Base-by-base conservation (phyloP, 2,329 filamentous ascomycete species). In the Phialophora verrucosa region DNA sequence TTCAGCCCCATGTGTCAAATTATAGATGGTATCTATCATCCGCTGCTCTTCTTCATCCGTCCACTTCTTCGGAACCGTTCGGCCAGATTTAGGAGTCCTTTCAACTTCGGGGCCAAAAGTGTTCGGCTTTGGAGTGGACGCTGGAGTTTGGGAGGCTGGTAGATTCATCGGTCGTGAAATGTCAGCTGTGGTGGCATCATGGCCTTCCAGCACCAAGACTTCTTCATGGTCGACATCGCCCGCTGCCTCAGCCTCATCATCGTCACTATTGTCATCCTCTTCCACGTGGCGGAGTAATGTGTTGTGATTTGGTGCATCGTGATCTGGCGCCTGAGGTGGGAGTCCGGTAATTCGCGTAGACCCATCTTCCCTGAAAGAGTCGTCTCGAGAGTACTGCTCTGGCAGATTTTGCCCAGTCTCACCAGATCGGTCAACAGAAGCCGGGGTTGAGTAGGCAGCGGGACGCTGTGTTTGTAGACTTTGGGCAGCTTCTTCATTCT, bases 21-120 rank as follows among this genome's bases (percentile, higher is more conserved):
- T 35, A 32, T 62, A n/a, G 51, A 62, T 47, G 5, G 23, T 56
- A 10, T 56, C 35, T n/a, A 62, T 62, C 60, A 62, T 62, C 8
- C 23, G 27, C 10, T 56, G 12, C 44, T 62, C 60, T 31, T 62
- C 60, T 14, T 56, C 60, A 2, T 56, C 51, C 5, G 50, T 29
- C 60, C 60, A 62, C 4, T n/a, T 47, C 27, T 35, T 42, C 29
- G 59, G 50, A n/a, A 7, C 4, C 14, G 20, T 14, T n/a, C 29
- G 42, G 31, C 12, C 11, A 23, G 20, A 20, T 35, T 53, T 35
- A 14, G 59, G 50, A 51, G 47, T 54, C 20, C 53, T 38, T 6
- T 17, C 50, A 20, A n/a, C 29, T 32, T 10, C 29, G 14, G 47
- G 17, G 3, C 20, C 10, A 14, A 7, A 6, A 3, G 23, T 29